Conservation (phyloP, 352 stramenopile genomes). For the Phytophthora palmivora region DNA sequence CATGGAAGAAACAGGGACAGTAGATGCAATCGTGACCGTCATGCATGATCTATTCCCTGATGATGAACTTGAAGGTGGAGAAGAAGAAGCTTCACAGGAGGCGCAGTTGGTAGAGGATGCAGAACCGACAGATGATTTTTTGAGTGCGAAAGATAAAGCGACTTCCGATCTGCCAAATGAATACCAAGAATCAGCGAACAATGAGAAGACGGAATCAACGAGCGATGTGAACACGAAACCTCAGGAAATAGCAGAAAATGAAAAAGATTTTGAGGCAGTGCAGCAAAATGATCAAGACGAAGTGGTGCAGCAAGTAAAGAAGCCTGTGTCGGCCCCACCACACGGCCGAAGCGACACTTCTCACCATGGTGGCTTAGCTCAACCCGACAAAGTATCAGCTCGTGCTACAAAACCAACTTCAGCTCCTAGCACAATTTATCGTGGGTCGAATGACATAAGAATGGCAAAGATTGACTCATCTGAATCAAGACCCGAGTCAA, state of each 20-base stretch:
- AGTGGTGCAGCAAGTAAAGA: neutral
- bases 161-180: neutral
- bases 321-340: constrained; percentile 23
- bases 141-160: constrained; percentile 1
- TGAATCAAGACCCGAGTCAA: neutral
- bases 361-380: neutral
- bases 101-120: constrained; percentile 1
- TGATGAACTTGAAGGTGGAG: constrained; percentile 34
- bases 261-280: neutral
- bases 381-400: constrained; percentile 4
- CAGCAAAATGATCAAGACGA: neutral
- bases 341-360: constrained; percentile 3
- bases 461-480: neutral
- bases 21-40: constrained; percentile 65
- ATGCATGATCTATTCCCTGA: constrained; percentile 80
- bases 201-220: no score
- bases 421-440: constrained; percentile 24
- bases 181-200: neutral
- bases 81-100: constrained; percentile 6
- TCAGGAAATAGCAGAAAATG: neutral
- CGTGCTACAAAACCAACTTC: constrained; percentile 25
- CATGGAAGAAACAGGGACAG: constrained; percentile 66
- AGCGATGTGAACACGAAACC: neutral
- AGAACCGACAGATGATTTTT: constrained; percentile 3
- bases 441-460: neutral